phyloP scores from a whole-genome alignment of 2,329 filamentous ascomycete genomes.

The Sarocladiaceae sp. region DNA sequence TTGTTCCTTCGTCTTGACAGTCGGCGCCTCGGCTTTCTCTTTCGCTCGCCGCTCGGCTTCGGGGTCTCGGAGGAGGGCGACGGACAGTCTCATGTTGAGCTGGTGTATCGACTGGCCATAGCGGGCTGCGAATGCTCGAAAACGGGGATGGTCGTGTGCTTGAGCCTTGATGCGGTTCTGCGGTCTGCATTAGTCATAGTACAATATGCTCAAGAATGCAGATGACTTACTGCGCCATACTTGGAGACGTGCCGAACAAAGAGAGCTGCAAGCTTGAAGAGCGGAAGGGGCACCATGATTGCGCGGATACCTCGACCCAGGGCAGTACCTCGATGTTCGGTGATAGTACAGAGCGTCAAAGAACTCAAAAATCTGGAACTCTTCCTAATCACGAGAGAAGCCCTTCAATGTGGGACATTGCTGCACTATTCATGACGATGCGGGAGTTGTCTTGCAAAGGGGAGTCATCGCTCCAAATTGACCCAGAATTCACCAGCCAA shows the following conservation, averaged over 20 bases:
- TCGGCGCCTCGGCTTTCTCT: slow-evolving; percentile 57
- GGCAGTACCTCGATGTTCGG: neutral
- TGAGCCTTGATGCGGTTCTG: slow-evolving; percentile 61
- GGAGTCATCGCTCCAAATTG: slow-evolving; percentile 7
- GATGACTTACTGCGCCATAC: slow-evolving; percentile 56
- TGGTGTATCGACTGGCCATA: slow-evolving; percentile 61
- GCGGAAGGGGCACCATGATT: slow-evolving; percentile 57
- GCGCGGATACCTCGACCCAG: too few relatives aligned
- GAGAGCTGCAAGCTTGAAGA: slow-evolving; percentile 61
- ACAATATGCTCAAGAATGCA: neutral
- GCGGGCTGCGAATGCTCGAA: slow-evolving; percentile 53
- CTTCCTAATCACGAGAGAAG: too few relatives aligned
- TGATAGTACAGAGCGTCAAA: too few relatives aligned
- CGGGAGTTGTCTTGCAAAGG: neutral
- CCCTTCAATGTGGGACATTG: too few relatives aligned
- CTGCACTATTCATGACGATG: too few relatives aligned
- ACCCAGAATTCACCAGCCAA: too few relatives aligned
- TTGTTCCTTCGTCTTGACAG: slow-evolving; percentile 60
- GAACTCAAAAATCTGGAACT: too few relatives aligned
- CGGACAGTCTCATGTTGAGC: slow-evolving; percentile 59
- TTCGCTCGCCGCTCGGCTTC: slow-evolving; percentile 52
- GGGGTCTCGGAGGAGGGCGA: slow-evolving; percentile 51
- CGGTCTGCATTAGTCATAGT: slow-evolving; percentile 13
- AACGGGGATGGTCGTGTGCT: slow-evolving; percentile 57
- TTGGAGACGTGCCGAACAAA: slow-evolving; percentile 62